These are phyloP conservation scores for Priceomyces castillae DNA, from an alignment of 805 yeast species.

Conservation along the genomic window DNA sequence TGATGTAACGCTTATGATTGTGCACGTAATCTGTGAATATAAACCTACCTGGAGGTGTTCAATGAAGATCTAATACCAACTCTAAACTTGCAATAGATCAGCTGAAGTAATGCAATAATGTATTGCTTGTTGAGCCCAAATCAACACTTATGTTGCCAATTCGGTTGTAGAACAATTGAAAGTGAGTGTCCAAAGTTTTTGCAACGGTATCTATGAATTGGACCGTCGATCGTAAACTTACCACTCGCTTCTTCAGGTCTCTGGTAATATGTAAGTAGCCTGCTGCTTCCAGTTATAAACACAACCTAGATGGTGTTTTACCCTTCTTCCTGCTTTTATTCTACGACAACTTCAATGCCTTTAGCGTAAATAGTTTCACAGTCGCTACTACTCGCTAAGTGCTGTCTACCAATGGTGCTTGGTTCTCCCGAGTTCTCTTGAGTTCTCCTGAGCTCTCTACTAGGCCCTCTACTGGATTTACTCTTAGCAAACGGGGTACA, in stretches of 20 bases:
- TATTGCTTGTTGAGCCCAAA: too few species aligned
- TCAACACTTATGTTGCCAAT: neutral
- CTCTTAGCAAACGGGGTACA: neutral
- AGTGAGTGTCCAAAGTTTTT: neutral
- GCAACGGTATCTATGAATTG: neutral
- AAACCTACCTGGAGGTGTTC: too few species aligned
- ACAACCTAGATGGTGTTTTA: neutral
- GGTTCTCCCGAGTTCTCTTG: constrained; percentile 1
- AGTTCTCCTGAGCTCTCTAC: constrained; percentile 1
- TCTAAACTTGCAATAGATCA: too few species aligned
- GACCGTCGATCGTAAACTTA: neutral
- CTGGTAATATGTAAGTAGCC: neutral
- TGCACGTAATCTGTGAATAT: too few species aligned
- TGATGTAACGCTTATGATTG: too few species aligned
- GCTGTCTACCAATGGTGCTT: neutral
- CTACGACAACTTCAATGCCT: neutral
- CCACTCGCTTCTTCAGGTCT: neutral
- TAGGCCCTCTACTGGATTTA: constrained; percentile 3
- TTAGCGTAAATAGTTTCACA: neutral
- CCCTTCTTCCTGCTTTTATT: neutral
- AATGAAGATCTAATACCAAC: too few species aligned
- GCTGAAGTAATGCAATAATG: too few species aligned
- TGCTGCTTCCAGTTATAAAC: neutral
- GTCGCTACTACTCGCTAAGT: neutral
- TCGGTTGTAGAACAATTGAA: neutral